A percentile compares a stretch with the other conserved stretches of the same genome.
phyloP scores from a whole-genome alignment of 2,329 filamentous ascomycete species.

The Colletotrichum sp. region DNA sequence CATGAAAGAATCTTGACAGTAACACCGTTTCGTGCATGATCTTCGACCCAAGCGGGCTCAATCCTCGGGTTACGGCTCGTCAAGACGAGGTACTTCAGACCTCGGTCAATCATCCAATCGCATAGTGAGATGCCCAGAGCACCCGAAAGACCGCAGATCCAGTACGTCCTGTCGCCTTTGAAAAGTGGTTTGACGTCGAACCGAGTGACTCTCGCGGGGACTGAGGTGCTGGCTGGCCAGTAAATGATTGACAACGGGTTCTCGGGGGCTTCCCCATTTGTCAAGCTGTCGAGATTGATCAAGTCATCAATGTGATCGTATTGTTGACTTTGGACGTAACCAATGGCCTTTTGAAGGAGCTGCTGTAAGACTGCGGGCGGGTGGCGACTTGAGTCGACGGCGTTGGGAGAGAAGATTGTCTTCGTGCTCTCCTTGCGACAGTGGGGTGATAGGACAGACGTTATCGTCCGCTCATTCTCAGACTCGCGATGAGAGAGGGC shows the following conservation, averaged over 20 bases:
- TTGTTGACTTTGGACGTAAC: background rate
- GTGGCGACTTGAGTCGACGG: background rate
- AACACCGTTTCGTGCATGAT: constrained; percentile 24
- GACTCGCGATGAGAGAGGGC: background rate
- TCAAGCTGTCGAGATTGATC: background rate
- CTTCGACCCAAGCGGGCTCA: constrained; percentile 16
- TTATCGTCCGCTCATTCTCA: background rate
- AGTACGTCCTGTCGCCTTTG: constrained; percentile 30
- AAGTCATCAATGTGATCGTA: background rate
- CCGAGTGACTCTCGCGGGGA: background rate
- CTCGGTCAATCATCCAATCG: constrained; percentile 37
- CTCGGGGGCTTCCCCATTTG: background rate
- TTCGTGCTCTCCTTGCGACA: background rate
- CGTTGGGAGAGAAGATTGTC: background rate
- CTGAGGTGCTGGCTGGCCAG: background rate
- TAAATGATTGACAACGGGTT: background rate
- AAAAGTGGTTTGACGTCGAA: background rate
- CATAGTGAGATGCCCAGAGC: constrained; percentile 37
- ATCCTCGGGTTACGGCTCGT: constrained; percentile 37
- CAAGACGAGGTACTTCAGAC: constrained; percentile 36
- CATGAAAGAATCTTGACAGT: constrained; percentile 32
- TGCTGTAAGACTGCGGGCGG: background rate
- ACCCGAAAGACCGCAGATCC: constrained; percentile 32
- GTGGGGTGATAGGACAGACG: background rate
- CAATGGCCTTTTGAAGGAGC: background rate